Conservation (phyloP, 192 early-diverging fungal species). For the Haplosporangium gracile region DNA sequence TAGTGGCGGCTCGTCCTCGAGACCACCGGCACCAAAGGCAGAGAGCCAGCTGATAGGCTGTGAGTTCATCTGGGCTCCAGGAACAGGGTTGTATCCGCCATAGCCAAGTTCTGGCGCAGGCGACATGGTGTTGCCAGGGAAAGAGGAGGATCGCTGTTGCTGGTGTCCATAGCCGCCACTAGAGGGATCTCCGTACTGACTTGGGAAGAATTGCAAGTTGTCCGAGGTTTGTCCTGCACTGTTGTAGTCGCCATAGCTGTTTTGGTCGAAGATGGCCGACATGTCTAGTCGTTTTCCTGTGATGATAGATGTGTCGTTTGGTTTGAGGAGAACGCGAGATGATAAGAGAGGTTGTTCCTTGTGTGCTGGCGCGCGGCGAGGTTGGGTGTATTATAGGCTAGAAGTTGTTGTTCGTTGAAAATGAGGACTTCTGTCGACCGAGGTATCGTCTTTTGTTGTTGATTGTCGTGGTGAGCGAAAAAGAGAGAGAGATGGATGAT, state of each 20-base stretch:
- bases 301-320: not conserved
- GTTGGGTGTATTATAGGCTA: not conserved
- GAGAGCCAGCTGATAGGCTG: conserved; percentile 44
- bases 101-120: conserved; percentile 42
- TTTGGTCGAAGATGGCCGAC: conserved; percentile 43
- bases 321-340: not conserved
- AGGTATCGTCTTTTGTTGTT: not conserved
- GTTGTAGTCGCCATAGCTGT: conserved; percentile 37
- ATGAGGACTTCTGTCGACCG: not conserved
- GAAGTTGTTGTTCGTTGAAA: not conserved
- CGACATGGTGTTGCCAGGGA: conserved; percentile 36
- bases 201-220: conserved; percentile 68
- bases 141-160: conserved; percentile 47
- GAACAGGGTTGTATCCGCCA: conserved; percentile 45
- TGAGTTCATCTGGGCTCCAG: conserved; percentile 49
- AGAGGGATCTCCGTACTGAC: conserved; percentile 63
- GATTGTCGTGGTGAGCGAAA: not conserved
- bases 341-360: not conserved
- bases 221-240: conserved; percentile 48
- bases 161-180: conserved; percentile 27
- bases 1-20: conserved; percentile 93
- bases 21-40: conserved; percentile 94
- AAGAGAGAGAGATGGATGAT: conserved; percentile 12
- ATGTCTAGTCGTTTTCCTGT: conserved; percentile 9
- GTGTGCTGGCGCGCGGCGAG: not conserved